These are phyloP conservation scores for Suillus tomentosus DNA, from an alignment of 768 basidiomycete species.

Conservation along the genomic window DNA sequence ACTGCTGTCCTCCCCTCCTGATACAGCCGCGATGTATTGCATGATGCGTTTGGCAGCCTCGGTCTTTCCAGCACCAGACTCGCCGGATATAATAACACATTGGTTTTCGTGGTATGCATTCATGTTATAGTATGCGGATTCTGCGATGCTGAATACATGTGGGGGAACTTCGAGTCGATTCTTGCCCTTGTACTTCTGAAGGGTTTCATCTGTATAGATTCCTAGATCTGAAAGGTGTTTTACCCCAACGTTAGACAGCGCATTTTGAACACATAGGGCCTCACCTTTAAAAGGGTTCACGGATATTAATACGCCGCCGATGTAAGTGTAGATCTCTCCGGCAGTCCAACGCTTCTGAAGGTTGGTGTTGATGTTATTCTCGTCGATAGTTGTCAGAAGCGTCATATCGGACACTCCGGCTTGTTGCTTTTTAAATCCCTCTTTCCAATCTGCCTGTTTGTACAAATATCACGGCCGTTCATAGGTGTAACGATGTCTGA, in stretches of 20 bases:
- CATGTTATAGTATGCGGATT: conserved; percentile 98
- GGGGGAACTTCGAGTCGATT: conserved; percentile 97
- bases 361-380: conserved; percentile 97
- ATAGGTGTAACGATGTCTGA: conserved; percentile 5
- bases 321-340: conserved; percentile 98
- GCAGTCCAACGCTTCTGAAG: conserved; percentile 95
- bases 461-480: conserved; percentile 15
- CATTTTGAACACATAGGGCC: conserved; percentile 10
- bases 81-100: conserved; percentile 99
- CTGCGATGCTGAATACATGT: conserved; percentile 97
- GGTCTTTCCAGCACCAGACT: conserved; percentile 98
- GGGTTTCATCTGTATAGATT: conserved; percentile 91
- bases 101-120: conserved; percentile 99
- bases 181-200: conserved; percentile 90
- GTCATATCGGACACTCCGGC: conserved; percentile 99
- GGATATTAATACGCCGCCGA: conserved; percentile 98
- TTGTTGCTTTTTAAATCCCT: conserved; percentile 99
- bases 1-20: conserved; percentile 82
- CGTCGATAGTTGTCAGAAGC: conserved; percentile 91
- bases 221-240: conserved; percentile 71
- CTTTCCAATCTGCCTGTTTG: conserved; percentile 95
- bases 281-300: conserved; percentile 96
- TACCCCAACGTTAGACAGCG: conserved; percentile 13
- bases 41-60: conserved; percentile 99
- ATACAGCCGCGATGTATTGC: conserved; percentile 99